These are phyloP conservation scores for Brachypodium distachyon DNA, from an alignment of 202 grass and related monocot genomes.

Conservation along the genomic window DNA sequence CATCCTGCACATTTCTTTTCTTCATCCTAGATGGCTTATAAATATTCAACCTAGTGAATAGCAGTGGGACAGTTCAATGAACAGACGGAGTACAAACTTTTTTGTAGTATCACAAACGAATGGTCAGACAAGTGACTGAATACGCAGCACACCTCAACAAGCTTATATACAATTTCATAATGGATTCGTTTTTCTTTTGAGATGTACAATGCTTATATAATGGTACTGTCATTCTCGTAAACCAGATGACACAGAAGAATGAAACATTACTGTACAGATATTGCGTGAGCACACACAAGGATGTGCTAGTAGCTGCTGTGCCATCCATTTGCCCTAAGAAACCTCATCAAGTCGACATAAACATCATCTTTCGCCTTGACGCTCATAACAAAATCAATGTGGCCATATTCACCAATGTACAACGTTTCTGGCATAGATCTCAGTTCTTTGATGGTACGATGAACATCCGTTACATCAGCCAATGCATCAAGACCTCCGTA, in stretches of 20 bases:
- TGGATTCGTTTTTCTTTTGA: background rate
- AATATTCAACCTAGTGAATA: too few species aligned
- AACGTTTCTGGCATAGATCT: slow-evolving; percentile 50
- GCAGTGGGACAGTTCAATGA: too few species aligned
- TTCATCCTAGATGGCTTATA: too few species aligned
- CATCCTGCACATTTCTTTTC: too few species aligned
- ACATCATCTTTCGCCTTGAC: slow-evolving; percentile 69
- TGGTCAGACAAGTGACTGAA: background rate
- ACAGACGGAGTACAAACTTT: too few species aligned
- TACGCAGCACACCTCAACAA: background rate
- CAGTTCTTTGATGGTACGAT: slow-evolving; percentile 50
- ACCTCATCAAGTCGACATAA: slow-evolving; percentile 56
- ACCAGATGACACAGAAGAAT: background rate
- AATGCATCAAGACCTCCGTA: slow-evolving; percentile 76
- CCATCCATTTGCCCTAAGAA: slow-evolving; percentile 43
- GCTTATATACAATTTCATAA: background rate
- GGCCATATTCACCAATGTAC: slow-evolving; percentile 69
- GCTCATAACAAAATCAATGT: slow-evolving; percentile 90
- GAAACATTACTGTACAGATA: background rate
- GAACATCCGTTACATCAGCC: slow-evolving; percentile 63
- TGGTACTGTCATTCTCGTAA: background rate
- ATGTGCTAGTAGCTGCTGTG: slow-evolving; percentile 39
- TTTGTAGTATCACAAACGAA: background rate
- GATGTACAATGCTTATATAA: background rate
- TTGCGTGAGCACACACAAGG: background rate